Percentiles rank a stretch among this genome's conserved stretches.
Evolutionary conservation across 2,329 filamentous ascomycete genomes (phyloP).

Genomic region (Fusarium cicatricum): DNA sequence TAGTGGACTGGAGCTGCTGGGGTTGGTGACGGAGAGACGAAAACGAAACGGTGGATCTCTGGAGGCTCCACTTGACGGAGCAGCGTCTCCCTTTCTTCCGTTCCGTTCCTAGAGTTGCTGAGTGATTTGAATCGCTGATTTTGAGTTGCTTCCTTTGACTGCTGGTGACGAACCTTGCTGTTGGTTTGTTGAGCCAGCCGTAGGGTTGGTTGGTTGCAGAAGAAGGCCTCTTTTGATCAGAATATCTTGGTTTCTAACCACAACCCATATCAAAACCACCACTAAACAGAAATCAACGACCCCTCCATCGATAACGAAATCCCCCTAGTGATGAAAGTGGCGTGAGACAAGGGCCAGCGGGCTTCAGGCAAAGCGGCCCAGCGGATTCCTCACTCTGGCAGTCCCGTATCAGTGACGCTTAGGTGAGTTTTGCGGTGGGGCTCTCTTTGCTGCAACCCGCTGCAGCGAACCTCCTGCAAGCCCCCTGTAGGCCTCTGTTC

Average conservation of each 20-base stretch:
- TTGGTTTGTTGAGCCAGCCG: too few relatives aligned
- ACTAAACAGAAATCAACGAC: too few relatives aligned
- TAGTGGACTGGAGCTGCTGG: neutral
- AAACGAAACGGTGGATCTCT: conserved; percentile 30
- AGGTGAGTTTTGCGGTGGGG: conserved; percentile 19
- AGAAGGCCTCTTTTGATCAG: too few relatives aligned
- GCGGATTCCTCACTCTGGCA: conserved; percentile 5
- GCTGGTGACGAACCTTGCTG: neutral
- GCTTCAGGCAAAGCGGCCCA: conserved; percentile 18
- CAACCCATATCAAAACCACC: neutral
- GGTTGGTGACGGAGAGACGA: conserved; percentile 1
- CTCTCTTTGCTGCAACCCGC: conserved; percentile 6
- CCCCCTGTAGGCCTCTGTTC: conserved; percentile 12
- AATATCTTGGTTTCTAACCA: too few relatives aligned
- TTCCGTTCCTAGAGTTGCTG: too few relatives aligned
- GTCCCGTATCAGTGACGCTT: neutral
- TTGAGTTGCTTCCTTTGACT: conserved; percentile 4
- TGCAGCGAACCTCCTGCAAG: neutral
- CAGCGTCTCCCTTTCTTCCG: too few relatives aligned
- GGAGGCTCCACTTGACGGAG: conserved; percentile 4
- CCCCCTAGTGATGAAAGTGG: conserved; percentile 6
- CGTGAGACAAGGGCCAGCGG: conserved; percentile 13
- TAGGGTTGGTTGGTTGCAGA: too few relatives aligned
- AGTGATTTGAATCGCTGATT: neutral
- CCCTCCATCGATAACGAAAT: neutral